phyloP scores from a whole-genome alignment of 352 stramenopile genomes.

The Discostella stelligera region DNA sequence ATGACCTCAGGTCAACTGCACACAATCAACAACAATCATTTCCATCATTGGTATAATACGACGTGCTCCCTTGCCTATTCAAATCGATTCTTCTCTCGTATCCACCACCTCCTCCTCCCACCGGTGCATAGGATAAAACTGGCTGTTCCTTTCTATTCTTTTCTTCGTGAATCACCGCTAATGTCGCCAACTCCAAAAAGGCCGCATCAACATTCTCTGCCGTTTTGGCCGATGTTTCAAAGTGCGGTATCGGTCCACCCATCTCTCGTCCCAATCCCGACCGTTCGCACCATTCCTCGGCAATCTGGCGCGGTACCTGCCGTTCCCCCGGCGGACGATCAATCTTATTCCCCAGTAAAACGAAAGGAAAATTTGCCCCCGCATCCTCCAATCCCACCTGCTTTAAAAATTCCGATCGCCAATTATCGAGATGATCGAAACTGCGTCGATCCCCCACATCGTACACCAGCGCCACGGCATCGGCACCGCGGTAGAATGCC shows the following conservation, averaged over 20 bases:
- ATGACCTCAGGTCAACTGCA: neutral
- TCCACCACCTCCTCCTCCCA: slow-evolving; percentile 6
- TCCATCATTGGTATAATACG: slow-evolving; percentile 30
- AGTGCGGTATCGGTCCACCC: slow-evolving; percentile 90
- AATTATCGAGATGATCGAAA: slow-evolving; percentile 97
- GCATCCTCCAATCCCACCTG: slow-evolving; percentile 87
- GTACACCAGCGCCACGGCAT: slow-evolving; percentile 98
- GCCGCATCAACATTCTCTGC: slow-evolving; percentile 95
- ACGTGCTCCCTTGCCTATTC: slow-evolving; percentile 41
- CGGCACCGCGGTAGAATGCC: slow-evolving; percentile 97
- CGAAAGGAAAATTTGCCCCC: slow-evolving; percentile 93
- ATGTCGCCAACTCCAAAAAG: slow-evolving; percentile 91
- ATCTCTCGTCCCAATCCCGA: slow-evolving; percentile 46
- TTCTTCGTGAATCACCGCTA: slow-evolving; percentile 79
- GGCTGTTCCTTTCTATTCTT: slow-evolving; percentile 45
- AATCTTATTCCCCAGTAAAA: slow-evolving; percentile 98
- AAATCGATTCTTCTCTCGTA: slow-evolving; percentile 39
- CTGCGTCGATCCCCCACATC: slow-evolving; percentile 98
- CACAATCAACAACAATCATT: slow-evolving; percentile 49
- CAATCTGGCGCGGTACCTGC: slow-evolving; percentile 86
- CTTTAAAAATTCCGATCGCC: slow-evolving; percentile 95
- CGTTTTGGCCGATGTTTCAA: slow-evolving; percentile 97
- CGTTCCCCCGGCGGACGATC: slow-evolving; percentile 76
- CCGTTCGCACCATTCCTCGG: slow-evolving; percentile 89
- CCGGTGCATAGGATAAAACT: slow-evolving; percentile 42